Evolutionary conservation across 306 rosid genomes (phyloP).

Genomic region (Pueraria montana): DNA sequence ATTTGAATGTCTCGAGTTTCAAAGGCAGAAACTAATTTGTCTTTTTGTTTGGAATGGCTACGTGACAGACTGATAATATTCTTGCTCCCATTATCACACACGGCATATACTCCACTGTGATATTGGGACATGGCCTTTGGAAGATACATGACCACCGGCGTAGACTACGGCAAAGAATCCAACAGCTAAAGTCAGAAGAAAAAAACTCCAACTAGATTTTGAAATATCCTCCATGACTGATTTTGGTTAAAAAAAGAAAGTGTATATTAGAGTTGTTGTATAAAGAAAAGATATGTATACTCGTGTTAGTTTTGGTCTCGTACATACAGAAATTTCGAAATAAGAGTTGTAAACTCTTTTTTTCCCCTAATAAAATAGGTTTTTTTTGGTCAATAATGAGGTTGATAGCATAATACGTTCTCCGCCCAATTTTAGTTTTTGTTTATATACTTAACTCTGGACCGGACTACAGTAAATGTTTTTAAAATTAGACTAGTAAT

Average conservation of each 20-base stretch:
- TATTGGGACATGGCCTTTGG: constrained; percentile 97
- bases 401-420: neutral
- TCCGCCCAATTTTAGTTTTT: no score
- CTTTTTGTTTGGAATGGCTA: constrained; percentile 41
- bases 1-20: neutral
- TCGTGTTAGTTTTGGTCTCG: constrained; percentile 40
- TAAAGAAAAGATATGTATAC: constrained; percentile 26
- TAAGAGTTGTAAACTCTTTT: neutral
- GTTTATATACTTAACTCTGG: no score
- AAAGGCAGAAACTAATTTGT: constrained; percentile 38
- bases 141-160: constrained; percentile 91
- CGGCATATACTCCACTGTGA: constrained; percentile 91
- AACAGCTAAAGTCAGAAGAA: constrained; percentile 71
- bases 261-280: constrained; percentile 57
- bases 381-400: neutral
- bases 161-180: constrained; percentile 80
- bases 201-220: constrained; percentile 49
- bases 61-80: constrained; percentile 80
- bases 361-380: constrained; percentile 20
- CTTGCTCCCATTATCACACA: constrained; percentile 96
- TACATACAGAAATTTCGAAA: constrained; percentile 28
- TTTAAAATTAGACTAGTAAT: no score
- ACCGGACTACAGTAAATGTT: no score
- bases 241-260: constrained; percentile 41
- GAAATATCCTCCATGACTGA: constrained; percentile 40